phyloP scores from a whole-genome alignment of 139 green algal species.

The Closterium sp. region DNA sequence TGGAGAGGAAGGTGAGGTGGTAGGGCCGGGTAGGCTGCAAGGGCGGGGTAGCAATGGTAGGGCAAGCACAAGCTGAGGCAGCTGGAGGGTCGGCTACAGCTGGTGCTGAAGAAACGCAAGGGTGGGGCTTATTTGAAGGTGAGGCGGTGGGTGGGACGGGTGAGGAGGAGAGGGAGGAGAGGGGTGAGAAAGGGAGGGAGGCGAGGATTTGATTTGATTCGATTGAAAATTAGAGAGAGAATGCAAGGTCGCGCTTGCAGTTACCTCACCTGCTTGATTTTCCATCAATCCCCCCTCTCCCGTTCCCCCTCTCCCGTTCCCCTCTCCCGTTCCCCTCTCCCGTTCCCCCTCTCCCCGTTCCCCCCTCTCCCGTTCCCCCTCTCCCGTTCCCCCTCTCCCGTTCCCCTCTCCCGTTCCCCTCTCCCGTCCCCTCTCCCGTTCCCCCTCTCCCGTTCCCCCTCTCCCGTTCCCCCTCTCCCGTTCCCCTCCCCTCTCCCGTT shows the following conservation, averaged over 20 bases:
- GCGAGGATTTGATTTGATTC: too few species aligned
- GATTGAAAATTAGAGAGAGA: not conserved
- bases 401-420: too few species aligned
- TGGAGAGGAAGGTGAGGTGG: not conserved
- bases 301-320: not conserved
- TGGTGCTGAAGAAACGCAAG: slow-evolving; percentile 48
- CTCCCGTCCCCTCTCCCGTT: too few species aligned
- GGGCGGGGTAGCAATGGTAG: slow-evolving; percentile 31
- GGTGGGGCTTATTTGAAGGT: slow-evolving; percentile 33
- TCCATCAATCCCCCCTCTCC: not conserved
- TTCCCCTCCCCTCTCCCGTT: too few species aligned
- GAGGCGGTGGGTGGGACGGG: slow-evolving; percentile 47
- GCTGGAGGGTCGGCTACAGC: not conserved
- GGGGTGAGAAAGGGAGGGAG: not conserved
- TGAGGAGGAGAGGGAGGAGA: slow-evolving; percentile 44
- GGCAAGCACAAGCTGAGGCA: slow-evolving; percentile 50
- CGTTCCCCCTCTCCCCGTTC: not conserved
- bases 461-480: too few species aligned
- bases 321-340: not conserved
- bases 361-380: too few species aligned
- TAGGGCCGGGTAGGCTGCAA: not conserved
- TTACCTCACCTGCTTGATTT: not conserved
- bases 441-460: too few species aligned
- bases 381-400: too few species aligned
- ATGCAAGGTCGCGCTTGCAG: too few species aligned